These are phyloP conservation scores for rapeseed (Brassica napus) DNA, from an alignment of 345 rosid genomes.

Conservation along the genomic window DNA sequence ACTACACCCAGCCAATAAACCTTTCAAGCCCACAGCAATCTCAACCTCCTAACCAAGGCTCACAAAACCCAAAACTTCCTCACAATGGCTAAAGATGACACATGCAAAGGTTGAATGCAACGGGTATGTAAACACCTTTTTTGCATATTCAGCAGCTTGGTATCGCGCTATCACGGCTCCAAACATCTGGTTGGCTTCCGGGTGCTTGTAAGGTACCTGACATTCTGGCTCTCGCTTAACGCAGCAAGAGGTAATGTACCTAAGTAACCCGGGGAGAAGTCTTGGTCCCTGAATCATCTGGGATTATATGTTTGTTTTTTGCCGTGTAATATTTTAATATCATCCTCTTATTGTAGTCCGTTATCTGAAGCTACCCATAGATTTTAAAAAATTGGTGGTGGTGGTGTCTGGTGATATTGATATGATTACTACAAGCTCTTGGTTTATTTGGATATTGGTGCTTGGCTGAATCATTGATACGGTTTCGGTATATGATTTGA, in stretches of 20 bases:
- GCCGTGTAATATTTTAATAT: slow-evolving; percentile 21
- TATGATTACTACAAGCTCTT: slow-evolving; percentile 16
- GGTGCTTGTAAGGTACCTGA: slow-evolving; percentile 45
- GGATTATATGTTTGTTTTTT: slow-evolving; percentile 24
- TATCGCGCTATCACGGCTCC: slow-evolving; percentile 69
- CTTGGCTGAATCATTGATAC: not conserved
- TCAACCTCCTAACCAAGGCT: slow-evolving; percentile 76
- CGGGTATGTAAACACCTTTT: slow-evolving; percentile 56
- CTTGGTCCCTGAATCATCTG: slow-evolving; percentile 35
- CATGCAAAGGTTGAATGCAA: slow-evolving; percentile 13
- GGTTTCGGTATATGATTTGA: not conserved
- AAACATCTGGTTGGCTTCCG: slow-evolving; percentile 36
- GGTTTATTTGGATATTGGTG: not conserved
- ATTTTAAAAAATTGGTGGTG: slow-evolving; percentile 3
- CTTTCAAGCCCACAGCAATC: slow-evolving; percentile 69
- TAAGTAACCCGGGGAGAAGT: slow-evolving; percentile 29
- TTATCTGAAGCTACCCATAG: slow-evolving; percentile 31
- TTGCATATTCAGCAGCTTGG: slow-evolving; percentile 71
- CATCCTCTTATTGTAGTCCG: slow-evolving; percentile 12
- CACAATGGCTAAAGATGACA: slow-evolving; percentile 67
- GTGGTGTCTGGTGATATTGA: slow-evolving; percentile 24
- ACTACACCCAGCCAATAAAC: slow-evolving; percentile 77
- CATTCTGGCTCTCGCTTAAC: slow-evolving; percentile 24
- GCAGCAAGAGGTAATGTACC: slow-evolving; percentile 34
- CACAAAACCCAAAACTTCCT: slow-evolving; percentile 81